phyloP scores from a whole-genome alignment of 2,329 filamentous ascomycete genomes.

The Dactylellina leptospora region DNA sequence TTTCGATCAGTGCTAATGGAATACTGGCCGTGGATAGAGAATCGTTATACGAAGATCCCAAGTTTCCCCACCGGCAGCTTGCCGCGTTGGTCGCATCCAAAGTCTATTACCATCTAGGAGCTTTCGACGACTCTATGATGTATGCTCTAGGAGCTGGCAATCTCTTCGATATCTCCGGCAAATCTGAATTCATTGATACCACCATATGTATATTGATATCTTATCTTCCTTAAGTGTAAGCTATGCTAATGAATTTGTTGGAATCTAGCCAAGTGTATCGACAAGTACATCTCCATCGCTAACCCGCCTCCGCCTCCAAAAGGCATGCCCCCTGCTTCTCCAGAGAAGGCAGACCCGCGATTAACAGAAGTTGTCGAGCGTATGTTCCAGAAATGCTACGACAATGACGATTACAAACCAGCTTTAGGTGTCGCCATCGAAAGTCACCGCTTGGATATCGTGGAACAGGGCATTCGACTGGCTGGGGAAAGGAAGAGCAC shows the following conservation, averaged over 20 bases:
- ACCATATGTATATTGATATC: slow-evolving; percentile 74
- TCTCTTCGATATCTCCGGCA: slow-evolving; percentile 88
- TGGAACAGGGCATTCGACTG: slow-evolving; percentile 84
- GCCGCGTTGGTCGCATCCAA: slow-evolving; percentile 95
- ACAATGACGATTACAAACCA: slow-evolving; percentile 86
- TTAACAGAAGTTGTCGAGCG: slow-evolving; percentile 85
- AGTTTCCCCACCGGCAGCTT: slow-evolving; percentile 90
- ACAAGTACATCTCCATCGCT: slow-evolving; percentile 90
- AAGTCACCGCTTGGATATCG: slow-evolving; percentile 86
- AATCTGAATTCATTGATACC: slow-evolving; percentile 96
- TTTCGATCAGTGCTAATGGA: slow-evolving; percentile 32
- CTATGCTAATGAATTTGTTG: slow-evolving; percentile 32
- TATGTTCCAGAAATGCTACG: slow-evolving; percentile 88
- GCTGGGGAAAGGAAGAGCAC: slow-evolving; percentile 74
- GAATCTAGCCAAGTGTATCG: slow-evolving; percentile 81
- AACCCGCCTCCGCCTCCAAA: slow-evolving; percentile 37
- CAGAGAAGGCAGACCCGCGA: slow-evolving; percentile 56
- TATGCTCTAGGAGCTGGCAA: slow-evolving; percentile 95
- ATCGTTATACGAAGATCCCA: slow-evolving; percentile 94
- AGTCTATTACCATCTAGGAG: slow-evolving; percentile 98
- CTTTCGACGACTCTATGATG: slow-evolving; percentile 99
- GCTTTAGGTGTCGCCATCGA: slow-evolving; percentile 97
- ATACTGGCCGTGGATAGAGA: slow-evolving; percentile 69
- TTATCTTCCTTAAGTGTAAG: too few species aligned
- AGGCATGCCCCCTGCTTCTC: slow-evolving; percentile 44